Evolutionary conservation across 2,329 filamentous ascomycete species (phyloP).

Genomic region (Gnomoniopsis smithogilvyi): DNA sequence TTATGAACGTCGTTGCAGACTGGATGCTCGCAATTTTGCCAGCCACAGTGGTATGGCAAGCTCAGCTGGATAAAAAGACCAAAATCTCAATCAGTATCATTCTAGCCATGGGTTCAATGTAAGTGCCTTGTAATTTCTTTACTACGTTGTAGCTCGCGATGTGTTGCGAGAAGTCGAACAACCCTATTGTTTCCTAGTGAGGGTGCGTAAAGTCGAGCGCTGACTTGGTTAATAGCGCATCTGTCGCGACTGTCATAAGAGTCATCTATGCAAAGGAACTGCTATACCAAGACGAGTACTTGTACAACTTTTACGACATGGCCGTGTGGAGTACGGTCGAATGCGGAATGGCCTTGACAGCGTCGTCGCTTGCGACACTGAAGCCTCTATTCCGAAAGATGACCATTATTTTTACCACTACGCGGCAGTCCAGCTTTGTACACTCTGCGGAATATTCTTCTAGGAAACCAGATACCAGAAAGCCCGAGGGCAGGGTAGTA

Average conservation of each 20-base stretch:
- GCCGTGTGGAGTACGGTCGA: slow-evolving; percentile 45
- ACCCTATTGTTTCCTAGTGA: not conserved
- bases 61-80: slow-evolving; percentile 36
- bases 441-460: not conserved
- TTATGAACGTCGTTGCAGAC: slow-evolving; percentile 35
- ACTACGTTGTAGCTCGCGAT: too few species aligned
- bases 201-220: not conserved
- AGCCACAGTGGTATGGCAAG: slow-evolving; percentile 37
- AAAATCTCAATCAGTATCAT: slow-evolving; percentile 34
- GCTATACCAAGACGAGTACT: slow-evolving; percentile 35
- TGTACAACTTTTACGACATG: slow-evolving; percentile 40
- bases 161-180: too few species aligned
- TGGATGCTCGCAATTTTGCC: slow-evolving; percentile 39
- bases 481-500: not conserved
- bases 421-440: not conserved
- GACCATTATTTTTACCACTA: not conserved
- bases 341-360: slow-evolving; percentile 38
- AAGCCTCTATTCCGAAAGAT: slow-evolving; percentile 30
- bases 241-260: not conserved
- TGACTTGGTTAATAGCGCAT: not conserved
- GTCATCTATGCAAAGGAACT: slow-evolving; percentile 38
- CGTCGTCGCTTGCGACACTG: slow-evolving; percentile 37
- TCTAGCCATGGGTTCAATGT: slow-evolving; percentile 34
- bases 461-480: not conserved
- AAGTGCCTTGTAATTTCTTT: slow-evolving; percentile 17